Conservation (phyloP, 2,329 filamentous ascomycete genomes). For the Metarhizium brunneum region DNA sequence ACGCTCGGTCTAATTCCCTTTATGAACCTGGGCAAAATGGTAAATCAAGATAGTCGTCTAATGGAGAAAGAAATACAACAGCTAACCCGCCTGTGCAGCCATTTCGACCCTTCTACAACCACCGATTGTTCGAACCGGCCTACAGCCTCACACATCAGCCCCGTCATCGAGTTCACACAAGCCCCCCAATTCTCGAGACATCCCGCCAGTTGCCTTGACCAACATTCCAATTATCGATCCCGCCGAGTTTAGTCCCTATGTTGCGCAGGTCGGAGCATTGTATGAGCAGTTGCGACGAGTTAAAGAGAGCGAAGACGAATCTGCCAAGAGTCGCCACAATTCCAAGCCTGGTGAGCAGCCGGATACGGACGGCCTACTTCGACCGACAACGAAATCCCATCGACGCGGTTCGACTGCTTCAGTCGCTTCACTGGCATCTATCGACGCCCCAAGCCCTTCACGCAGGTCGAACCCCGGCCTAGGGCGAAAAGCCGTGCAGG, state of each 20-base stretch:
- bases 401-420: slow-evolving; percentile 33
- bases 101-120: slow-evolving; percentile 91
- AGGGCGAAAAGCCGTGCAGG: slow-evolving; percentile 53
- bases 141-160: slow-evolving; percentile 68
- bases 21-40: slow-evolving; percentile 78
- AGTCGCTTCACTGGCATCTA: slow-evolving; percentile 38
- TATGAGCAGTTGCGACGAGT: slow-evolving; percentile 84
- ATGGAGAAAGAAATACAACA: not conserved
- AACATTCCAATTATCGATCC: slow-evolving; percentile 77
- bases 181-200: slow-evolving; percentile 77
- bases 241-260: slow-evolving; percentile 73
- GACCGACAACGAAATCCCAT: slow-evolving; percentile 26
- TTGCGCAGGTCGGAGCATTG: slow-evolving; percentile 74
- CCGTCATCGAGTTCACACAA: slow-evolving; percentile 65
- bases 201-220: slow-evolving; percentile 83
- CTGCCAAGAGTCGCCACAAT: slow-evolving; percentile 29
- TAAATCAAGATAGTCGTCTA: slow-evolving; percentile 22
- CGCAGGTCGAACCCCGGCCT: slow-evolving; percentile 39
- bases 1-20: slow-evolving; percentile 44
- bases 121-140: slow-evolving; percentile 79
- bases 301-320: slow-evolving; percentile 67
- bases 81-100: slow-evolving; percentile 36
- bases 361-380: slow-evolving; percentile 37
- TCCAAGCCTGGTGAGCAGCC: slow-evolving; percentile 33
- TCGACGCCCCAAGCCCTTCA: slow-evolving; percentile 33